These are phyloP conservation scores for Daldinia childiae DNA, from an alignment of 495 filamentous ascomycete genomes.

Conservation along the genomic window DNA sequence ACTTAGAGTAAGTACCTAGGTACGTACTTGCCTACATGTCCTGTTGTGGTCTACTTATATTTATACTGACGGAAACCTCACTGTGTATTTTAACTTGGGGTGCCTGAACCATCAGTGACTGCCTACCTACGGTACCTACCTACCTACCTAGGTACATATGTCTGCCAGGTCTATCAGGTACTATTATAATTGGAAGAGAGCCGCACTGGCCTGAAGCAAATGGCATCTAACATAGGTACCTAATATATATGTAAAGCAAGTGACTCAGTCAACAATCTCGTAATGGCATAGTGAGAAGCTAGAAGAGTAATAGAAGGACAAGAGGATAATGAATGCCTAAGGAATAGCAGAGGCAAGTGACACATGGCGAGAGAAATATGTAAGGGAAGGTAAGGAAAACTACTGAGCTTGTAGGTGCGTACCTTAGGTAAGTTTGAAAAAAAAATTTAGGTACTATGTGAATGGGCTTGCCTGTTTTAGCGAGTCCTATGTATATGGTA, in stretches of 20 bases:
- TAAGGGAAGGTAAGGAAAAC: background rate
- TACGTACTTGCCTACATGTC: background rate
- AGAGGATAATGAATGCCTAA: too few species aligned
- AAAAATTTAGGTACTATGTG: background rate
- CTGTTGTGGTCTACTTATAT: background rate
- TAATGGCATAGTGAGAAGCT: background rate
- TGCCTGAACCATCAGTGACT: background rate
- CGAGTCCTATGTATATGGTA: too few species aligned
- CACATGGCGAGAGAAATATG: background rate
- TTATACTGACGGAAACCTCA: background rate
- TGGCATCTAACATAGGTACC: background rate
- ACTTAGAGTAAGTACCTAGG: slow-evolving; percentile 14
- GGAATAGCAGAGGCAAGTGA: background rate
- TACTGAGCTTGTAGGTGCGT: background rate
- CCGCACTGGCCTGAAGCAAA: background rate
- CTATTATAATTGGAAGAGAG: background rate
- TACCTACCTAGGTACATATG: background rate
- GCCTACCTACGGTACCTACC: too few species aligned
- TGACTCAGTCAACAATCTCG: background rate
- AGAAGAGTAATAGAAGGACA: background rate
- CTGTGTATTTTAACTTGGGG: background rate
- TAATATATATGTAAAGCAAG: too few species aligned
- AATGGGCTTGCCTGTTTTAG: slow-evolving; percentile 9
- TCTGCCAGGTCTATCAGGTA: too few species aligned
- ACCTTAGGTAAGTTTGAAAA: background rate